Evolutionary conservation across 2,329 filamentous ascomycete species (phyloP).

Genomic region (Ophiostoma triangulosporum): DNA sequence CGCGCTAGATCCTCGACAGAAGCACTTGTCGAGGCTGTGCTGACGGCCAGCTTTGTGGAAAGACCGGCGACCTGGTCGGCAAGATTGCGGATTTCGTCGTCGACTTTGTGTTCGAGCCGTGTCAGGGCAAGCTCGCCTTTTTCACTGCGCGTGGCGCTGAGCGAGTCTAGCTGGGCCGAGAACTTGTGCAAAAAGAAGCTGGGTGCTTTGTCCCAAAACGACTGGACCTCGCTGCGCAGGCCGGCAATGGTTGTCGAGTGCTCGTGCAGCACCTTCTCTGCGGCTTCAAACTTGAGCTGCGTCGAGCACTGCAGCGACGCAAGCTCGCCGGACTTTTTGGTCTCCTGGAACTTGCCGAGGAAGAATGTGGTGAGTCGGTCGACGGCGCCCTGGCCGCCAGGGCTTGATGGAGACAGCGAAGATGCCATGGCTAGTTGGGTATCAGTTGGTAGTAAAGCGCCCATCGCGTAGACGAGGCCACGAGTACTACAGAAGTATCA

Average conservation of each 20-base stretch:
- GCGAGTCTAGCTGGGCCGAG: conserved; percentile 7
- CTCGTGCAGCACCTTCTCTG: conserved; percentile 9
- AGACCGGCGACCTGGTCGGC: conserved; percentile 9
- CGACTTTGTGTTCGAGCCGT: conserved; percentile 10
- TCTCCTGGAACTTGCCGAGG: conserved; percentile 11
- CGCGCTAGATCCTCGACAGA: conserved; percentile 1
- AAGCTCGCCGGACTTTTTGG: conserved; percentile 7
- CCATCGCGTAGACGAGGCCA: no score
- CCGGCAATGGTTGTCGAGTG: background rate
- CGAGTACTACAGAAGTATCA: background rate
- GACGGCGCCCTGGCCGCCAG: background rate
- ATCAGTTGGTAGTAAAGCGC: background rate
- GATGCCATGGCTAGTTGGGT: background rate
- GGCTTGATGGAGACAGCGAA: background rate
- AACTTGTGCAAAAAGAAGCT: conserved; percentile 10
- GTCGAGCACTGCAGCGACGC: conserved; percentile 5
- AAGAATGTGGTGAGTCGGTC: conserved; percentile 12
- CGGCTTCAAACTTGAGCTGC: conserved; percentile 11
- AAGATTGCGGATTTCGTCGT: conserved; percentile 11
- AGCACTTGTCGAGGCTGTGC: conserved; percentile 1
- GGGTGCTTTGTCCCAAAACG: conserved; percentile 11
- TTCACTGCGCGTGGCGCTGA: conserved; percentile 4
- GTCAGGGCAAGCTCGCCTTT: conserved; percentile 8
- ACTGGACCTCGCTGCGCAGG: conserved; percentile 8
- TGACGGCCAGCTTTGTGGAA: conserved; percentile 10